Evolutionary conservation across 2,329 filamentous ascomycete genomes (phyloP).

Genomic region (Phoma sp.): DNA sequence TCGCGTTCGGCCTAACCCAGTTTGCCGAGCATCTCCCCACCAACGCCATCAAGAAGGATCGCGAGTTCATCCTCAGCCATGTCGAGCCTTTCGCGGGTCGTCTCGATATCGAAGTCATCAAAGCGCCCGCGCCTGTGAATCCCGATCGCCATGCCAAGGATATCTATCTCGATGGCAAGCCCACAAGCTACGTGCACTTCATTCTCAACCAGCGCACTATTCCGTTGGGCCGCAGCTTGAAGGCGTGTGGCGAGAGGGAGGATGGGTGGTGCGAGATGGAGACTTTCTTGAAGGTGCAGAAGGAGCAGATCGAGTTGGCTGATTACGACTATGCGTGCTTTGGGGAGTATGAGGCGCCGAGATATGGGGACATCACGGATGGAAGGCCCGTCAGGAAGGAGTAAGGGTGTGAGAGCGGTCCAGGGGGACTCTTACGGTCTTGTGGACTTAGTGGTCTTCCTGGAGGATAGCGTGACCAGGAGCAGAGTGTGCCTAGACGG

Average conservation of each 20-base stretch:
- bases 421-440: no score
- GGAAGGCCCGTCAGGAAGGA: conserved; percentile 51
- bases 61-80: conserved; percentile 68
- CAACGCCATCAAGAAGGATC: conserved; percentile 60
- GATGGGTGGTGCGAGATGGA: conserved; percentile 80
- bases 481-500: no score
- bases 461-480: no score
- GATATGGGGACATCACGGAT: conserved; percentile 59
- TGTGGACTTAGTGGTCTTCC: no score
- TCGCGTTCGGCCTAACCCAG: conserved; percentile 74
- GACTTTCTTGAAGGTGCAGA: conserved; percentile 69
- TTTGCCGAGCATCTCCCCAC: conserved; percentile 67
- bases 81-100: conserved; percentile 74
- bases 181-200: conserved; percentile 76
- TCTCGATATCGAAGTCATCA: conserved; percentile 76
- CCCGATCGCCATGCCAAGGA: conserved; percentile 27
- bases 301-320: conserved; percentile 63
- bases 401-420: neutral
- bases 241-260: conserved; percentile 67
- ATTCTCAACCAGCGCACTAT: conserved; percentile 76
- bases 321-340: conserved; percentile 71
- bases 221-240: conserved; percentile 69
- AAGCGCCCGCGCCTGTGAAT: conserved; percentile 66
- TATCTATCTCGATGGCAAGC: conserved; percentile 58
- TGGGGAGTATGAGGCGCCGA: conserved; percentile 58